Evolutionary conservation across 2,329 filamentous ascomycete genomes (phyloP).

Genomic region (Calonectria hongkongensis): DNA sequence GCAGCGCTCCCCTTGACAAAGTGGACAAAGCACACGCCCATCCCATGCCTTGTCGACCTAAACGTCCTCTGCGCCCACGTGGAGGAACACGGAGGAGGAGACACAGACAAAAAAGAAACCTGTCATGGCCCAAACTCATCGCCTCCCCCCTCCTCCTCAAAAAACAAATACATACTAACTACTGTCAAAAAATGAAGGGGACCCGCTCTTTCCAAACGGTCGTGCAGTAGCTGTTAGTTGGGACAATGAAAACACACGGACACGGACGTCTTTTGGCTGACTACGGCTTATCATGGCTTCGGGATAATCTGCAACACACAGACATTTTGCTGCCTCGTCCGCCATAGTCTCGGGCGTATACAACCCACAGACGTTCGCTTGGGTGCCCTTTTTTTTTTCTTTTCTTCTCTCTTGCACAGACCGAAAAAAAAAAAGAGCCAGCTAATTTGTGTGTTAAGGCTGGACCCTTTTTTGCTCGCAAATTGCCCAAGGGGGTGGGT

Average conservation of each 20-base stretch:
- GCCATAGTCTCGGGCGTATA: conserved; percentile 13
- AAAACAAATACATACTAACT: background rate
- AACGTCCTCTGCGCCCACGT: conserved; percentile 27
- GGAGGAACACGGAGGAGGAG: conserved; percentile 13
- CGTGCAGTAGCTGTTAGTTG: conserved; percentile 20
- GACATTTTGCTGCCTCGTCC: conserved; percentile 8
- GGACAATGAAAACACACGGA: background rate
- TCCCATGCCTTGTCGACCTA: conserved; percentile 1
- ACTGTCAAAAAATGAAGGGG: conserved; percentile 3
- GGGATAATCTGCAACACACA: conserved; percentile 22
- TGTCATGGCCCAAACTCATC: background rate
- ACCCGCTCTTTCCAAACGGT: conserved; percentile 30
- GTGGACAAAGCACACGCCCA: background rate
- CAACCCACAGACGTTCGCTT: background rate
- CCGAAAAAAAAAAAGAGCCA: no score
- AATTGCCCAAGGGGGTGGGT: background rate
- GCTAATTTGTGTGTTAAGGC: background rate
- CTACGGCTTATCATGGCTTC: conserved; percentile 9
- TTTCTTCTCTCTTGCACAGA: background rate
- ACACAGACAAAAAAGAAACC: no score
- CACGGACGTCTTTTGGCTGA: conserved; percentile 1
- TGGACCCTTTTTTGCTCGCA: background rate
- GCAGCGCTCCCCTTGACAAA: conserved; percentile 11
- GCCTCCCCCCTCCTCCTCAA: background rate
- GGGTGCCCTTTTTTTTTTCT: background rate